Percentiles rank a stretch among this genome's conserved stretches.
Conservation (phyloP, 495 filamentous ascomycete genomes). For the Mycothermus thermophilus region DNA sequence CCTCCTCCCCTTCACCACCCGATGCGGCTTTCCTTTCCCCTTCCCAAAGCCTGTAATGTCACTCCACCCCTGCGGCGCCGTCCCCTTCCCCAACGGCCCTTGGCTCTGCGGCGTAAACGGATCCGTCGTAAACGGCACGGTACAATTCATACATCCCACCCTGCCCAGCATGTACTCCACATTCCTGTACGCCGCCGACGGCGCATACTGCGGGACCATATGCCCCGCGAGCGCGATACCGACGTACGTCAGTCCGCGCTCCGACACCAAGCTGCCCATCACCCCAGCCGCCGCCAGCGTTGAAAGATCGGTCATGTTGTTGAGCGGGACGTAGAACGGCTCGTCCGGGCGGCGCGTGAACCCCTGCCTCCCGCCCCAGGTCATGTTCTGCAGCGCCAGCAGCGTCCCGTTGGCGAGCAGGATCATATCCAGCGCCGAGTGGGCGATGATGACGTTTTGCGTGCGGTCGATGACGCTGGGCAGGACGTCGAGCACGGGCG, state of each 20-base stretch:
- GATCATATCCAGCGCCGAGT: conserved; percentile 46
- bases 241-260: conserved; percentile 58
- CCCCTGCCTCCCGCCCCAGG: conserved; percentile 58
- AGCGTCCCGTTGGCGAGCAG: conserved; percentile 55
- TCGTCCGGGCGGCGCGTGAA: conserved; percentile 45
- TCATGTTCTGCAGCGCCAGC: conserved; percentile 72
- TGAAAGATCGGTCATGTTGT: conserved; percentile 25
- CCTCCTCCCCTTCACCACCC: background rate
- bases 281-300: conserved; percentile 38
- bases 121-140: conserved; percentile 19
- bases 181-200: conserved; percentile 50
- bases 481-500: conserved; percentile 38
- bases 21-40: background rate
- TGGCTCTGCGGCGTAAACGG: conserved; percentile 8
- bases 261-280: conserved; percentile 47
- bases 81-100: conserved; percentile 15
- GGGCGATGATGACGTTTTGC: conserved; percentile 53
- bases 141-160: conserved; percentile 30
- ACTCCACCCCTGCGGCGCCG: conserved; percentile 19
- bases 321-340: conserved; percentile 54
- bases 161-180: conserved; percentile 54
- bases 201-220: conserved; percentile 52
- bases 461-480: conserved; percentile 60
- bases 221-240: conserved; percentile 46
- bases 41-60: background rate